Evolutionary conservation across 768 basidiomycete species (phyloP), one percentile per base, ranked within the genome.

Genomic region (Zangia roseola): DNA sequence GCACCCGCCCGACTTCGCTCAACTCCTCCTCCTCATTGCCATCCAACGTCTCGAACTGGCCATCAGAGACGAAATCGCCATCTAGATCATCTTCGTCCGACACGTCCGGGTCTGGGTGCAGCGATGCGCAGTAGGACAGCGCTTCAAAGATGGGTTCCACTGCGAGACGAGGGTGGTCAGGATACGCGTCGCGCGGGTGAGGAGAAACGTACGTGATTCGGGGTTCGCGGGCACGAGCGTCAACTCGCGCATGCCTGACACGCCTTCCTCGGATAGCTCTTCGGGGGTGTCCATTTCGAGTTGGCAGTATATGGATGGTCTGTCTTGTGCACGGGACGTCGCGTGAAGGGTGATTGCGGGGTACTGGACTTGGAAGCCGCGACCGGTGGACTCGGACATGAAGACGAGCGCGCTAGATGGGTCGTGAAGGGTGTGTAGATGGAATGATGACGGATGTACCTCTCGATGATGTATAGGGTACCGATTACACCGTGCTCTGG

Each of bases 261-360:
- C 67, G 25, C 76, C 68, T 14, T 76, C 67, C 13, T 64, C 58
- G 20, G 57, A 41, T 1, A 68, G 31, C 69, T 71, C 63, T 52
- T 65, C 58, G 72, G 60, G 28, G 28, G 9, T 43, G 42, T 40
- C 70, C 42, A 91, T 91, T 58, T 97, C 94, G 10, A 98, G 79
- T 58, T 99, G 97, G 64, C 94, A 97, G 68, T 97, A 98, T 63
- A 98, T 79, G 7, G 83, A 86, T 4, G 89, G 84, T 0, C 74
- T 76, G 9, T 43, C 50, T 36, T 82, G 80, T 3, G 79, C 76
- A 38, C 92, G 84, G 1, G 93, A 91, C 45, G 94, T 79, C 21
- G 97, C 97, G 59, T 99, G 97, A 2, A 99, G 79, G 1, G 92
- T 95, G 62, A 99, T 89, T 6, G 86, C 75, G 10, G 91, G 92